Percentiles rank a stretch among this genome's conserved stretches.
Conservation (phyloP, 306 rosid genomes). For the Mucuna pruriens region DNA sequence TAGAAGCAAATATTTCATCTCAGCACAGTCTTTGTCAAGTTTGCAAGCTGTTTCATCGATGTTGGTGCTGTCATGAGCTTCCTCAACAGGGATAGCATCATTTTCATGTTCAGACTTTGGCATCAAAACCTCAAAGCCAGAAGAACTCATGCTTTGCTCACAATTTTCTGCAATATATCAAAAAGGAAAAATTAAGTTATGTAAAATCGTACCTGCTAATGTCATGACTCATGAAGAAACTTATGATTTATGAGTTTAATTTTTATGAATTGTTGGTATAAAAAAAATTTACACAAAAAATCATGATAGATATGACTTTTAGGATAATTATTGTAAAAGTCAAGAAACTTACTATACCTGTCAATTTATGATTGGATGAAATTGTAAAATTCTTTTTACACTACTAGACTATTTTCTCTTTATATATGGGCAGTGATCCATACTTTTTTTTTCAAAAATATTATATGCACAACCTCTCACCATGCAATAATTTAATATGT, state of each 20-base stretch:
- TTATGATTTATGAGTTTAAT: neutral
- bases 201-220: neutral
- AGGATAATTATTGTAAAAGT: neutral
- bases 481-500: slow-evolving; percentile 10
- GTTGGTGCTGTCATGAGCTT: slow-evolving; percentile 36
- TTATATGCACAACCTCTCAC: neutral
- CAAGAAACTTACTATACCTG: neutral
- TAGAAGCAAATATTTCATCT: slow-evolving; percentile 59
- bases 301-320: neutral
- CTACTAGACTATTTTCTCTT: neutral
- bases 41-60: slow-evolving; percentile 20
- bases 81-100: slow-evolving; percentile 35
- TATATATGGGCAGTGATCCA: slow-evolving; percentile 11
- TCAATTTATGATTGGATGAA: no score
- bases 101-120: slow-evolving; percentile 39
- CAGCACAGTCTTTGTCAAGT: slow-evolving; percentile 22
- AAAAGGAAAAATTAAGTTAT: slow-evolving; percentile 30
- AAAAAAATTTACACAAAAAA: no score
- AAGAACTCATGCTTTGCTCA: slow-evolving; percentile 41
- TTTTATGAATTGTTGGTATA: neutral
- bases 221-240: slow-evolving; percentile 19
- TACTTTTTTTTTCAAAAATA: neutral
- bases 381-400: no score
- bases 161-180: slow-evolving; percentile 49
- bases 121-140: slow-evolving; percentile 35